Evolutionary conservation across 2,329 filamentous ascomycete genomes (phyloP), one percentile per base, ranked within the genome.

Genomic region (Paracoccidioides lutzii): DNA sequence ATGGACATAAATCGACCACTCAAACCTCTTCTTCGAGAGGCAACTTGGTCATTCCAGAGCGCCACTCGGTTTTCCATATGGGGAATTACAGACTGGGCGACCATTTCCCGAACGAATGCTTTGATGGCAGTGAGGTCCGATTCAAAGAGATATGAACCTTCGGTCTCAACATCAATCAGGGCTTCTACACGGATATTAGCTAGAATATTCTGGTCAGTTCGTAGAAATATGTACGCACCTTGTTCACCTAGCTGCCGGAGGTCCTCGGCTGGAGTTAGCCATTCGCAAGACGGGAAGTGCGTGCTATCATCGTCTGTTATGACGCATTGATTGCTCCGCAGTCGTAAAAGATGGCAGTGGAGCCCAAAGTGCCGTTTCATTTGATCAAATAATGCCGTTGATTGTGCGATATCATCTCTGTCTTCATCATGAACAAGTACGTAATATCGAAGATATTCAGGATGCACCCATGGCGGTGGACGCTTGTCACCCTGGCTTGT

Each of bases 321-420:
- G 40, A 88, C 84, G 69, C 89, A 91, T 66, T 90, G 87, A 41
- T 83, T 86, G 64, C 88, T 94, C 62, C 91, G 81, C 52, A 98
- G 75, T 60, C 94, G 79, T 38, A 98, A 76, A 9, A 98, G 77
- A 71, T 98, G 93, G 67, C 93, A 98, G 71, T 98, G 90, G 50
- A 97, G 76, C 1, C 93, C 93, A 60, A 98, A 88, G 71, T 96
- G 89, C n/a, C 93, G 83, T 72, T 97, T 98, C 94, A 98, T 98
- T 70, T 96, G 89, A 63, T 98, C 93, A 70, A 95, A 98, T 33
- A 97, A 76, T 15, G 83, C 81, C 70, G 91, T 91, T 10, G 90
- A 95, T 71, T 90, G 87, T 41, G 82, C 82, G 59, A 97, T 95
- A 67, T 98, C 90, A 66, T 95, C 91, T 59, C 83, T 83, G 67